Conservation (phyloP, 164 flowering plant species). For the Houttuynia cordata region DNA sequence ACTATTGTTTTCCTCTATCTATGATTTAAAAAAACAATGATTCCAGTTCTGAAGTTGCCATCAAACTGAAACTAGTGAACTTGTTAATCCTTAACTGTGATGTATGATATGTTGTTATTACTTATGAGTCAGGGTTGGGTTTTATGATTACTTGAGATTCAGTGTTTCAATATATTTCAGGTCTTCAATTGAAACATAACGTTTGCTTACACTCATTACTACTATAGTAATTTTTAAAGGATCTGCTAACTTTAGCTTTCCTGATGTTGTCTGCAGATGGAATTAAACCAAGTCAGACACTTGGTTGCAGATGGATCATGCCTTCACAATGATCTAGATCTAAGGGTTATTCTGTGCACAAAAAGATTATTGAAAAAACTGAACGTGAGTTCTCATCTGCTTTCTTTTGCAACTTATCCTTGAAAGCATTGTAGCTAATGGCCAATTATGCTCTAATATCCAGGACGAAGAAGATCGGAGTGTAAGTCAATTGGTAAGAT, state of each 20-base stretch:
- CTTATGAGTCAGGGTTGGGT: no score
- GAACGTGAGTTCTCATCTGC: slow-evolving; percentile 19
- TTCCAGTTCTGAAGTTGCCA: no score
- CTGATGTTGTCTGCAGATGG: slow-evolving; percentile 23
- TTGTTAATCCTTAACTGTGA: no score
- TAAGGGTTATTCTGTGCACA: slow-evolving; percentile 40
- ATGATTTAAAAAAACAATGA: no score
- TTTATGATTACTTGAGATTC: no score
- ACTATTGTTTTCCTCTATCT: no score
- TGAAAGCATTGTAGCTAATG: background rate
- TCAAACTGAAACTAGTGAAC: no score
- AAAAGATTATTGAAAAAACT: slow-evolving; percentile 22
- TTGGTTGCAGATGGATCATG: slow-evolving; percentile 44
- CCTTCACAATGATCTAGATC: slow-evolving; percentile 35
- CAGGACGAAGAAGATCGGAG: slow-evolving; percentile 39
- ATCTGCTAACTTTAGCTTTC: background rate
- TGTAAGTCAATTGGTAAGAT: slow-evolving; percentile 24
- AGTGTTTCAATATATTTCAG: no score
- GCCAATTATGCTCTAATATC: background rate
- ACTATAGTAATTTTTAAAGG: no score
- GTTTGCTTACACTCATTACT: background rate
- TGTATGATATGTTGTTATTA: no score
- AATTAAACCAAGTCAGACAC: slow-evolving; percentile 38
- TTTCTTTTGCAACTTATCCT: background rate
- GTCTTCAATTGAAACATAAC: background rate